A percentile compares a stretch with the other conserved stretches of the same genome.
Evolutionary conservation across 768 basidiomycete species (phyloP).

Genomic region (Suillus plorans): DNA sequence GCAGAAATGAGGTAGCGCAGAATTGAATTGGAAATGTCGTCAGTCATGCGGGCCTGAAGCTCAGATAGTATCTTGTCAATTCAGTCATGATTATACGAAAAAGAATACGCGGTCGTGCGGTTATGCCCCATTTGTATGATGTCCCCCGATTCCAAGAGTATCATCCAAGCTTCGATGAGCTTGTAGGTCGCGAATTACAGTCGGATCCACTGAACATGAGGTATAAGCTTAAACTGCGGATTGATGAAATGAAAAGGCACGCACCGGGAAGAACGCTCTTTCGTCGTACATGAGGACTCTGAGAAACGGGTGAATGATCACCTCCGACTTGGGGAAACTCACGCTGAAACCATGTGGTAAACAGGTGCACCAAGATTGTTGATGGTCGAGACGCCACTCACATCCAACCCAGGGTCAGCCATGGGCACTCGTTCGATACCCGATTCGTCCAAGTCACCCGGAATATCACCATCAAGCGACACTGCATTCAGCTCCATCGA

Average conservation of each 20-base stretch:
- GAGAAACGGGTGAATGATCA: slow-evolving; percentile 56
- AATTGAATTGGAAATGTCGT: slow-evolving; percentile 21
- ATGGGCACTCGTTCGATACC: slow-evolving; percentile 88
- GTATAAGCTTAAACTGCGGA: slow-evolving; percentile 16
- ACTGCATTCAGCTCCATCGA: slow-evolving; percentile 87
- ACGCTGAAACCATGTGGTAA: slow-evolving; percentile 40
- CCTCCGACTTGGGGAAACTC: slow-evolving; percentile 66
- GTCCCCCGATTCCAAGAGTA: slow-evolving; percentile 28
- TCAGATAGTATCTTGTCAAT: slow-evolving; percentile 16
- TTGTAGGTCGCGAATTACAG: slow-evolving; percentile 84
- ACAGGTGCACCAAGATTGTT: slow-evolving; percentile 19
- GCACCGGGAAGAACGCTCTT: slow-evolving; percentile 93
- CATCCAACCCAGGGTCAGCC: slow-evolving; percentile 88
- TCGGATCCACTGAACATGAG: slow-evolving; percentile 69
- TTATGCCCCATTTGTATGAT: slow-evolving; percentile 31
- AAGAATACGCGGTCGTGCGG: slow-evolving; percentile 12
- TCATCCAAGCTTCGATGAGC: slow-evolving; percentile 84
- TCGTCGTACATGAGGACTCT: slow-evolving; percentile 83
- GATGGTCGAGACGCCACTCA: slow-evolving; percentile 42
- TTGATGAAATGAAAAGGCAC: slow-evolving; percentile 11
- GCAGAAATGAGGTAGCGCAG: slow-evolving; percentile 17
- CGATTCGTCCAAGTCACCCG: slow-evolving; percentile 72
- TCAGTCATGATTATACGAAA: slow-evolving; percentile 21
- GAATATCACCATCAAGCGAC: slow-evolving; percentile 65
- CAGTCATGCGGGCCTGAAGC: slow-evolving; percentile 26